These are phyloP conservation scores for Cutaneotrichosporon curvatum DNA, from an alignment of 1,284 basidiomycete species.

Conservation along the genomic window DNA sequence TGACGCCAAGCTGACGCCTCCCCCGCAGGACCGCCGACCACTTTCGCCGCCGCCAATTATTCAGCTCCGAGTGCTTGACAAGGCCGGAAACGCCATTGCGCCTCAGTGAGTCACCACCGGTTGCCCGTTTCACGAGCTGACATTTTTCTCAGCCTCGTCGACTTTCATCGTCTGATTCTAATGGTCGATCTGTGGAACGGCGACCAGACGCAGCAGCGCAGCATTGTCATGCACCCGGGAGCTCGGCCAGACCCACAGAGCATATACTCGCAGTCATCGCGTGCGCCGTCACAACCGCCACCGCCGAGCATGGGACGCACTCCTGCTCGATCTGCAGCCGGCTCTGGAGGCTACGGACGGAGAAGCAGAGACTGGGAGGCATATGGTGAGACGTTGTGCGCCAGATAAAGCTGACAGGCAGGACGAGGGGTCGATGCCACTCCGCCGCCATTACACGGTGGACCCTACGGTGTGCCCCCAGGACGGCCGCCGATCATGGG, in stretches of 20 bases:
- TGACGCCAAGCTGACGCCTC: no score
- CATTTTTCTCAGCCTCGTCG: slow-evolving; percentile 47
- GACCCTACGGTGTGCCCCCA: no score
- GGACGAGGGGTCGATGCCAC: no score
- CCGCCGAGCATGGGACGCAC: slow-evolving; percentile 1
- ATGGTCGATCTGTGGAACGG: slow-evolving; percentile 82
- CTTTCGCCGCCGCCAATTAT: slow-evolving; percentile 77
- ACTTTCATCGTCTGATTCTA: slow-evolving; percentile 76
- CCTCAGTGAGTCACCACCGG: slow-evolving; percentile 58
- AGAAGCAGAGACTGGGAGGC: no score
- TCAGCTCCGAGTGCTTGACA: slow-evolving; percentile 35
- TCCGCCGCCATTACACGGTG: no score
- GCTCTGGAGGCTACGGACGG: no score
- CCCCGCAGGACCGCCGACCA: slow-evolving; percentile 70
- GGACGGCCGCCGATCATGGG: no score
- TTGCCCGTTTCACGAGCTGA: not conserved
- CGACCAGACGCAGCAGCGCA: slow-evolving; percentile 70
- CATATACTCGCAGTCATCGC: no score
- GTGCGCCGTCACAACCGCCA: not conserved
- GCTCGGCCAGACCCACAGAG: slow-evolving; percentile 18
- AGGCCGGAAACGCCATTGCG: slow-evolving; percentile 60
- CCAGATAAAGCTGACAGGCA: no score
- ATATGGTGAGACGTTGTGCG: no score
- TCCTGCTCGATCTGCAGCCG: not conserved
- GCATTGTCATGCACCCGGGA: slow-evolving; percentile 73